phyloP scores from a whole-genome alignment of 164 flowering plant species.

The Houttuynia cordata region DNA sequence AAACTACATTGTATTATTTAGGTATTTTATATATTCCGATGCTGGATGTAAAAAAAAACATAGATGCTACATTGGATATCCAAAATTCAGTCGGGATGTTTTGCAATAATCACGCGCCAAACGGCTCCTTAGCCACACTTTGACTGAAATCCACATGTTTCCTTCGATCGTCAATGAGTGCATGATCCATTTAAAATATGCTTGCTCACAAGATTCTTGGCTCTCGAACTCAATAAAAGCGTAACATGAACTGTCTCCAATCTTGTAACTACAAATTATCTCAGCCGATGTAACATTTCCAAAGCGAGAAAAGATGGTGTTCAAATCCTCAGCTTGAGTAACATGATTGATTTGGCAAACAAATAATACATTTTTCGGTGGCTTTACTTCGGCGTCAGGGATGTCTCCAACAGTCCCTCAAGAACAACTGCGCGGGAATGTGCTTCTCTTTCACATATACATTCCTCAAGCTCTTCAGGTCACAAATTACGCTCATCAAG shows the following conservation, averaged over 20 bases:
- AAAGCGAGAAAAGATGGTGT: conserved; percentile 91
- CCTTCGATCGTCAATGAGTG: conserved; percentile 90
- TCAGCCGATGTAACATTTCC: conserved; percentile 87
- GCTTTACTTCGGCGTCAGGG: conserved; percentile 92
- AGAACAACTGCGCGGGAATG: conserved; percentile 92
- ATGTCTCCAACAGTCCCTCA: conserved; percentile 93
- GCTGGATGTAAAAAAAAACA: too few relatives aligned
- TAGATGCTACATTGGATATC: too few relatives aligned
- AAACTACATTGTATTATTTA: too few relatives aligned
- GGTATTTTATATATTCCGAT: too few relatives aligned
- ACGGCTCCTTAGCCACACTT: conserved; percentile 93
- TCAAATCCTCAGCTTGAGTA: conserved; percentile 94
- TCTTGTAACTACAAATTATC: conserved; percentile 79
- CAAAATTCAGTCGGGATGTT: too few relatives aligned
- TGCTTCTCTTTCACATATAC: conserved; percentile 63
- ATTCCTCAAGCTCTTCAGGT: conserved; percentile 61
- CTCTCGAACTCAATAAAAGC: conserved; percentile 90
- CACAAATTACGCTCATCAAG: conserved; percentile 73
- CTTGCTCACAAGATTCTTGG: conserved; percentile 78
- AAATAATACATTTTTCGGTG: conserved; percentile 89
- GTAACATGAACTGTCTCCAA: conserved; percentile 87
- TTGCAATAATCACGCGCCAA: too few relatives aligned
- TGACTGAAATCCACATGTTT: conserved; percentile 97
- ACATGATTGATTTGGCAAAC: conserved; percentile 95
- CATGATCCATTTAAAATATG: conserved; percentile 97